Conservation (phyloP, 495 filamentous ascomycete genomes). For the Xylaria grammica region DNA sequence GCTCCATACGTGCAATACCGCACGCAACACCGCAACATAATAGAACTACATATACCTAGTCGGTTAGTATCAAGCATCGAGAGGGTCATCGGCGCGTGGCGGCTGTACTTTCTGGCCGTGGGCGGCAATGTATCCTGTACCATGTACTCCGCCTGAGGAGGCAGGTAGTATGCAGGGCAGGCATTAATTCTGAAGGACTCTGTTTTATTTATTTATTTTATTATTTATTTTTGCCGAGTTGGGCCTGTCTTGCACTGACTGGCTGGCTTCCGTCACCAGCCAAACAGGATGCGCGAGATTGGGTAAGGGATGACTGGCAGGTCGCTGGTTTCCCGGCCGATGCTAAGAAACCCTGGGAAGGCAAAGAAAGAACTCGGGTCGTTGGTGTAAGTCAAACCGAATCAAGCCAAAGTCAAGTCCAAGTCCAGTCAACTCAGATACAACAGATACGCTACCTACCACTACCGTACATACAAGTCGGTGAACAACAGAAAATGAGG, state of each 20-base stretch:
- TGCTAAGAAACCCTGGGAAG: background rate
- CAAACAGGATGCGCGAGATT: constrained; percentile 4
- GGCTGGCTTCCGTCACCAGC: background rate
- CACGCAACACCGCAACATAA: background rate
- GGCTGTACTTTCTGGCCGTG: constrained; percentile 17
- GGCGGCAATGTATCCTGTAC: constrained; percentile 13
- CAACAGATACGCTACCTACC: background rate
- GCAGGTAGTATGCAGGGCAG: constrained; percentile 21
- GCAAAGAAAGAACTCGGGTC: background rate
- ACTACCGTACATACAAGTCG: constrained; percentile 45
- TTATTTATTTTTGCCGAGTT: constrained; percentile 15
- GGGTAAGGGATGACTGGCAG: constrained; percentile 15
- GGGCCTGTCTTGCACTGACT: constrained; percentile 1
- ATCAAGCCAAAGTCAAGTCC: background rate
- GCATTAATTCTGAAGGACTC: background rate
- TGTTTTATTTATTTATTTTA: background rate
- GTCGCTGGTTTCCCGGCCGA: constrained; percentile 7
- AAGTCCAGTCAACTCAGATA: background rate
- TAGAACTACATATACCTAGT: too few relatives aligned
- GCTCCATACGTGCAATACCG: constrained; percentile 1
- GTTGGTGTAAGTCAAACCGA: background rate
- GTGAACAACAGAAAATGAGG: constrained; percentile 61
- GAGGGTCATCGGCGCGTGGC: constrained; percentile 16
- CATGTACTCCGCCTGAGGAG: constrained; percentile 15
- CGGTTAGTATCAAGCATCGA: background rate